These are phyloP conservation scores for Myxozyma mucilagina DNA, from an alignment of 805 yeast genomes.

Conservation along the genomic window DNA sequence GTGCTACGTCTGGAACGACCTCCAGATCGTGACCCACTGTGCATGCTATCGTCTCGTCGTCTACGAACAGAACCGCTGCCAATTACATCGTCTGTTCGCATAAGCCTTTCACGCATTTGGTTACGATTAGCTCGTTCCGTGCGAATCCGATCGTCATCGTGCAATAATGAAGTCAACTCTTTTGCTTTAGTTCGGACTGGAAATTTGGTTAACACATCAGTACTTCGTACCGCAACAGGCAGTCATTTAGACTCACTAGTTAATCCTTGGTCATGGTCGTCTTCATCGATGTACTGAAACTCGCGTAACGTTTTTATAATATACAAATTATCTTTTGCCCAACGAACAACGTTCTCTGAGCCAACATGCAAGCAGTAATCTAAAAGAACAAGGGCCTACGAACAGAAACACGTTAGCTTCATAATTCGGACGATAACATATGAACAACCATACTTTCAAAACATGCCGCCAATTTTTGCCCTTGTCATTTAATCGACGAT, in stretches of 20 bases:
- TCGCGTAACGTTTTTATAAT: conserved; percentile 87
- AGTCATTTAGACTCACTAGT: conserved; percentile 43
- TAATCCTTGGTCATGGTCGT: conserved; percentile 82
- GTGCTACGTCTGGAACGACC: conserved; percentile 17
- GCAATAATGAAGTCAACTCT: conserved; percentile 75
- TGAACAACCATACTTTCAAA: conserved; percentile 52
- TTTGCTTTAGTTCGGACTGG: conserved; percentile 78
- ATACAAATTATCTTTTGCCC: conserved; percentile 89
- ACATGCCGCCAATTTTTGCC: conserved; percentile 98
- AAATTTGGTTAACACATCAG: too few relatives aligned
- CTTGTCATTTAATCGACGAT: conserved; percentile 87
- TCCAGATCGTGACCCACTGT: conserved; percentile 1
- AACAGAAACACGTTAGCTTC: too few relatives aligned
- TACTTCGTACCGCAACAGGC: too few relatives aligned
- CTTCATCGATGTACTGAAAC: conserved; percentile 77
- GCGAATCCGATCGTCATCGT: conserved; percentile 76
- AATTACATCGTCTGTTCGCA: conserved; percentile 18
- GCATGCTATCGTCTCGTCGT: conserved; percentile 8
- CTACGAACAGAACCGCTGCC: neutral
- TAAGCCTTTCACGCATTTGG: conserved; percentile 29
- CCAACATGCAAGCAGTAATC: conserved; percentile 86
- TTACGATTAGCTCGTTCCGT: conserved; percentile 59
- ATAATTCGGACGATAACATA: too few relatives aligned
- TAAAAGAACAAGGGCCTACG: conserved; percentile 69
- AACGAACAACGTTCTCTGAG: conserved; percentile 80